Conservation (phyloP, 2,329 filamentous ascomycete species). For the Blumeria hordei region DNA sequence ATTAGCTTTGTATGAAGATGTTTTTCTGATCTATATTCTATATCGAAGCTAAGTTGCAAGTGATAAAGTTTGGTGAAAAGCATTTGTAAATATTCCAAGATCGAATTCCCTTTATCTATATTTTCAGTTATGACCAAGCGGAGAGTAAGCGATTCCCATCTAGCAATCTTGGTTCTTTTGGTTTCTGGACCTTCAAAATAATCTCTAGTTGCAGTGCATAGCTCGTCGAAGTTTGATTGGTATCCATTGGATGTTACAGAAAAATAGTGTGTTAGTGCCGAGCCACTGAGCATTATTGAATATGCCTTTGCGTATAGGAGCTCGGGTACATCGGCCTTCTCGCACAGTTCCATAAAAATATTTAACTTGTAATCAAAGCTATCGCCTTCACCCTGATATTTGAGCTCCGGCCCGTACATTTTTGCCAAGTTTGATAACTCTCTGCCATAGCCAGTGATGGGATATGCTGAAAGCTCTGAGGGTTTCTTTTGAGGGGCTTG, state of each 20-base stretch:
- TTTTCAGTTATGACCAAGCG: not conserved
- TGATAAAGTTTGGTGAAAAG: not conserved
- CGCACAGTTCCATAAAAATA: not conserved
- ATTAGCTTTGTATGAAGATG: not conserved
- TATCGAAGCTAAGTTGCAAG: not conserved
- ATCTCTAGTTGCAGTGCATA: not conserved
- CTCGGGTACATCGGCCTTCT: not conserved
- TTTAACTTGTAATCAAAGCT: not conserved
- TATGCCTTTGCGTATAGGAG: not conserved
- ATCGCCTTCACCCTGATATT: not conserved
- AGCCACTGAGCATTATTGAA: not conserved
- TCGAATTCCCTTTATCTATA: not conserved
- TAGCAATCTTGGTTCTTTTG: not conserved
- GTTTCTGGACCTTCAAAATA: not conserved
- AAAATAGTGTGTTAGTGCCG: not conserved
- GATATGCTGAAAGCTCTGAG: too few species aligned
- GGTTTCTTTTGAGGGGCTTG: too few species aligned
- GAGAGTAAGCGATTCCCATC: not conserved
- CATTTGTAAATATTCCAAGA: not conserved
- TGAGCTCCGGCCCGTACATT: not conserved
- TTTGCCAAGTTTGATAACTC: not conserved
- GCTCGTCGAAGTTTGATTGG: not conserved
- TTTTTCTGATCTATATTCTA: not conserved
- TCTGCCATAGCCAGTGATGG: not conserved
- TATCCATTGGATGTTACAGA: not conserved